Conservation (phyloP, 257 asterid genomes). For the Rhazya stricta region DNA sequence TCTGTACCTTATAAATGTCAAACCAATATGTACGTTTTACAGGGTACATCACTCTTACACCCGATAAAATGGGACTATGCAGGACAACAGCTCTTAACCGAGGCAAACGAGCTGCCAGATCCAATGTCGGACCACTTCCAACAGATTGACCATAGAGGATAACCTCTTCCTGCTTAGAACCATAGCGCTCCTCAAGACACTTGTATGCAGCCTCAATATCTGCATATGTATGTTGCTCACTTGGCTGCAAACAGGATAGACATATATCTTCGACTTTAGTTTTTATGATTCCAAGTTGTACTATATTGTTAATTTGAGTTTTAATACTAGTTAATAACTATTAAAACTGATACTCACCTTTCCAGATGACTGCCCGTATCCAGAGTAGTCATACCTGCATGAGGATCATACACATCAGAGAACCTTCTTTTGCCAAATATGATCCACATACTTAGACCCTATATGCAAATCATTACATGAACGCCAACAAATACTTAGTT, state of each 20-base stretch:
- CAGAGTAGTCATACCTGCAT: slow-evolving; percentile 89
- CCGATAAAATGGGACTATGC: slow-evolving; percentile 47
- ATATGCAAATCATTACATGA: neutral
- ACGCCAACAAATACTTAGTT: neutral
- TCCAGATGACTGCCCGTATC: slow-evolving; percentile 94
- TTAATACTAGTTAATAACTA: neutral
- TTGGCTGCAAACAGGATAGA: slow-evolving; percentile 30
- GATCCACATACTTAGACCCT: neutral
- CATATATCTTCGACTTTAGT: slow-evolving; percentile 9
- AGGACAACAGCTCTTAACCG: slow-evolving; percentile 40
- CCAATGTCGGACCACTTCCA: slow-evolving; percentile 48
- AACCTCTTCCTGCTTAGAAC: slow-evolving; percentile 41
- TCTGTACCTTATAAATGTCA: slow-evolving; percentile 41
- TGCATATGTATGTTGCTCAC: slow-evolving; percentile 43
- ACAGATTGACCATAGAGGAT: slow-evolving; percentile 47
- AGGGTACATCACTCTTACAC: slow-evolving; percentile 42
- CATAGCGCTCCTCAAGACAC: slow-evolving; percentile 47
- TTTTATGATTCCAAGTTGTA: neutral
- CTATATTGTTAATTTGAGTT: neutral
- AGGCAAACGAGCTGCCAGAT: slow-evolving; percentile 38
- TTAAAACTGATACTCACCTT: slow-evolving; percentile 43
- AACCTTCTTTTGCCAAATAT: neutral
- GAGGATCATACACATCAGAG: slow-evolving; percentile 24
- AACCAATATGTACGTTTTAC: slow-evolving; percentile 44
- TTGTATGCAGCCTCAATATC: slow-evolving; percentile 45